Percentiles rank a stretch among this genome's conserved stretches.
Conservation (phyloP, 2,329 filamentous ascomycete species). For the Arthrobotrys musiformis region DNA sequence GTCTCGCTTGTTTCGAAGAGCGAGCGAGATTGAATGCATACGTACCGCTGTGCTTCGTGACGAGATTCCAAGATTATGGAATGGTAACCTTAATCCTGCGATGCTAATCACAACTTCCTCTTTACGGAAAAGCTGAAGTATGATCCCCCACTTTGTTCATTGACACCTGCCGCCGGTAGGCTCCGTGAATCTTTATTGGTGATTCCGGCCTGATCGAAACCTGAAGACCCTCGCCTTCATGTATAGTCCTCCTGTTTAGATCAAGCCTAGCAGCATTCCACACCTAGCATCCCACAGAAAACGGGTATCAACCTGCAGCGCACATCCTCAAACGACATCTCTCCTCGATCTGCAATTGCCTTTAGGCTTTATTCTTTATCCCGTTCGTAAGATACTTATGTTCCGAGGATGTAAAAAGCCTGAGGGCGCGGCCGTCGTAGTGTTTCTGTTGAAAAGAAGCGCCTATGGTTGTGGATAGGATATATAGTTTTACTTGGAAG, state of each 20-base stretch:
- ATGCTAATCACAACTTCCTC: neutral
- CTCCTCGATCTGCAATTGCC: neutral
- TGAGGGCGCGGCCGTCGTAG: neutral
- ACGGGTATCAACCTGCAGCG: slow-evolving; percentile 4
- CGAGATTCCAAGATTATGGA: slow-evolving; percentile 10
- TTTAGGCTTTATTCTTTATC: slow-evolving; percentile 19
- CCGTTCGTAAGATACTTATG: slow-evolving; percentile 18
- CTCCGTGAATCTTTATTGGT: neutral
- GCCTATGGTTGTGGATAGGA: slow-evolving; percentile 3
- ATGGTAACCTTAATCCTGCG: slow-evolving; percentile 8
- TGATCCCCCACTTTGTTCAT: slow-evolving; percentile 4
- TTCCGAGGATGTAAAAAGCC: slow-evolving; percentile 8
- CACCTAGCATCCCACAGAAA: neutral
- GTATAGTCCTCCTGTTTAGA: neutral
- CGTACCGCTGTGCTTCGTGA: neutral
- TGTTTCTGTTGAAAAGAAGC: neutral
- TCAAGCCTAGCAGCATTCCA: neutral
- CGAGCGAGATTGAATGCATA: neutral
- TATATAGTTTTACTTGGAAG: slow-evolving; percentile 32
- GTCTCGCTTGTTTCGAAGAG: slow-evolving; percentile 24
- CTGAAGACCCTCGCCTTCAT: neutral
- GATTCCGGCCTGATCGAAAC: neutral
- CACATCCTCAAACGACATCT: neutral
- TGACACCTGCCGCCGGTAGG: neutral
- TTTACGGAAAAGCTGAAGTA: neutral